A percentile compares a stretch with the other conserved stretches of the same genome.
Conservation (phyloP, 192 early-diverging fungal species). For the Coemansia sp. region DNA sequence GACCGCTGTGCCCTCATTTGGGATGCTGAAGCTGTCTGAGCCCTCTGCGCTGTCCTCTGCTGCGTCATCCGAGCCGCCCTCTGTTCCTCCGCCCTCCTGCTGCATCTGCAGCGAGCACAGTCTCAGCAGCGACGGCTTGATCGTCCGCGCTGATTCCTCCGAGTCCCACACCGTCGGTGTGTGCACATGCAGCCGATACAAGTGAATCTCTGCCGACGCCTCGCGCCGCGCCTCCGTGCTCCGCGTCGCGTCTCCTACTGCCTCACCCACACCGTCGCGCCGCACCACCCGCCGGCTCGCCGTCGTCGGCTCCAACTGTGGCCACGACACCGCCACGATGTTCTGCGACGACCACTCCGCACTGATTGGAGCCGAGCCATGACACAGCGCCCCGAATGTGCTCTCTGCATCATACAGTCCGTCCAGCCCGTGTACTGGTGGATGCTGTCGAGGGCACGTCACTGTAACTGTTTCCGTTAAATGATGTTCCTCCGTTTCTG, state of each 20-base stretch:
- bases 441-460: slow-evolving; percentile 23
- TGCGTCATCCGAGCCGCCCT: not conserved
- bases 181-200: slow-evolving; percentile 46
- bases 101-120: slow-evolving; percentile 51
- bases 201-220: slow-evolving; percentile 43
- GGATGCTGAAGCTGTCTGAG: slow-evolving; percentile 5
- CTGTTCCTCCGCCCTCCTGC: slow-evolving; percentile 37
- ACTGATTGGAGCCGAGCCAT: slow-evolving; percentile 39
- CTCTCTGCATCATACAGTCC: slow-evolving; percentile 31
- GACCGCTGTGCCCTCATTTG: slow-evolving; percentile 16
- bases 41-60: not conserved
- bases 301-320: slow-evolving; percentile 36
- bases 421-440: slow-evolving; percentile 31
- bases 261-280: slow-evolving; percentile 46
- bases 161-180: slow-evolving; percentile 42
- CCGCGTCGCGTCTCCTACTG: slow-evolving; percentile 35
- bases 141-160: slow-evolving; percentile 16
- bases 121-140: slow-evolving; percentile 47
- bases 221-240: slow-evolving; percentile 28
- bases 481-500: slow-evolving; percentile 22
- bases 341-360: slow-evolving; percentile 55
- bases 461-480: slow-evolving; percentile 40
- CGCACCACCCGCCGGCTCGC: slow-evolving; percentile 39
- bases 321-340: slow-evolving; percentile 49
- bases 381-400: slow-evolving; percentile 44